These are phyloP conservation scores for Stropharia rugosoannulata DNA, from an alignment of 768 basidiomycete genomes.

Conservation along the genomic window DNA sequence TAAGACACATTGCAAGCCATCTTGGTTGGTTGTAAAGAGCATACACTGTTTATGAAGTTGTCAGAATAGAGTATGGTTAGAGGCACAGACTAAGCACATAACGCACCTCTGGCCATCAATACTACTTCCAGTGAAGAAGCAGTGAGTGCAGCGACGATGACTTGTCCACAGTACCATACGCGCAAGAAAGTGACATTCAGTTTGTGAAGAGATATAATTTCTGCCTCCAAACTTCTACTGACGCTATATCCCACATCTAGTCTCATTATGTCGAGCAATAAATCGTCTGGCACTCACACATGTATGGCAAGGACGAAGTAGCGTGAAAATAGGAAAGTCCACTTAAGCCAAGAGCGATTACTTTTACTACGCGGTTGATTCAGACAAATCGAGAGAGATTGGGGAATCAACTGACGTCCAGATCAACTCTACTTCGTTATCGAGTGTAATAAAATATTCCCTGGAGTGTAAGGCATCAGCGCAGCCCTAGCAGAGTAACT, in stretches of 20 bases:
- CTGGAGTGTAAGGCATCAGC: conserved; percentile 9
- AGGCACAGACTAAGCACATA: neutral
- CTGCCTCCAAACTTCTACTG: conserved; percentile 13
- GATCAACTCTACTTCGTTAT: conserved; percentile 29
- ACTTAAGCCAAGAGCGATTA: conserved; percentile 30
- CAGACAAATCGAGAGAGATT: neutral
- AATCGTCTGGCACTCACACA: conserved; percentile 18
- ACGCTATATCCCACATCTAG: neutral
- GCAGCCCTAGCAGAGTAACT: neutral
- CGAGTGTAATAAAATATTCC: conserved; percentile 29
- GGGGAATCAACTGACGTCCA: conserved; percentile 23
- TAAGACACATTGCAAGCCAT: conserved; percentile 19
- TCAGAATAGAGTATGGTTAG: too few species aligned
- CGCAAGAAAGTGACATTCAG: conserved; percentile 12
- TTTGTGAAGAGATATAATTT: conserved; percentile 9
- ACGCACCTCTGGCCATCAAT: conserved; percentile 29
- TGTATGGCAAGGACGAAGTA: conserved; percentile 26
- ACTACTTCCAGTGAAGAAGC: conserved; percentile 26
- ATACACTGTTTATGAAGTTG: conserved; percentile 19
- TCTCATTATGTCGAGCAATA: neutral
- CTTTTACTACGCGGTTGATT: conserved; percentile 19
- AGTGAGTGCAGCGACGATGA: conserved; percentile 21
- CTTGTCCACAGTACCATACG: conserved; percentile 24
- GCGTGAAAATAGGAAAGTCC: conserved; percentile 28
- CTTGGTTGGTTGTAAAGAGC: conserved; percentile 26